Evolutionary conservation across 306 rosid species (phyloP), one percentile per base, ranked within the genome.

Genomic region (Vicia faba): DNA sequence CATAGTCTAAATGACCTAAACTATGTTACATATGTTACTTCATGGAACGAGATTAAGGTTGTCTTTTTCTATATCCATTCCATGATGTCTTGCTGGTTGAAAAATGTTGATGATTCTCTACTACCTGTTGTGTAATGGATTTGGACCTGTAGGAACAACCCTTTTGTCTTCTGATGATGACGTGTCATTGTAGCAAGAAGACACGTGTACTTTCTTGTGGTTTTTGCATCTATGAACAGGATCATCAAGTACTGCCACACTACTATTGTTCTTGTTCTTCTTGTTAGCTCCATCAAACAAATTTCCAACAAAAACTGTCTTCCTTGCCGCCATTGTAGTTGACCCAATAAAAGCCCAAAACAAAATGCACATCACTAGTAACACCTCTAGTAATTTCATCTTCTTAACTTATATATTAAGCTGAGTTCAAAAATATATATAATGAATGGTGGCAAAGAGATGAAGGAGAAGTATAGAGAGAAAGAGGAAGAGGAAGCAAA

Each of bases 101-200:
- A 48, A 13, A 54, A 9, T 18, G 14, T 16, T 4, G 23, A 28
- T 35, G 67, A 25, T 25, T 25, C 28, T 25, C 3, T 28, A 40
- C 75, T 85, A 82, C 86, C 84, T 81, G 80, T 89, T 92, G 73
- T 92, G 98, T 11, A 92, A 76, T 36, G 96, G 98, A 65, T 92
- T 92, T 26, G 98, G 90, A 67, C 96, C 95, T 0, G 95, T 92
- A 2, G 98, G 98, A 71, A 89, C 95, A 1, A 80, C 81, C 75
- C 98, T 78, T 73, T 87, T 86, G 55, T 81, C 84, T 26, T 89
- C 95, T 16, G 82, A 81, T 33, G 73, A 64, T 44, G 73, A 64
- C 2, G 65, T 53, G 61, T 5, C 29, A 43, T 69, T 81, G 44
- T 62, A 61, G 56, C 81, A 75, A 71, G 79, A 75, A 71, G 79